Base-by-base conservation (phyloP, 805 yeast species). In the Metschnikowia amazonensis region DNA sequence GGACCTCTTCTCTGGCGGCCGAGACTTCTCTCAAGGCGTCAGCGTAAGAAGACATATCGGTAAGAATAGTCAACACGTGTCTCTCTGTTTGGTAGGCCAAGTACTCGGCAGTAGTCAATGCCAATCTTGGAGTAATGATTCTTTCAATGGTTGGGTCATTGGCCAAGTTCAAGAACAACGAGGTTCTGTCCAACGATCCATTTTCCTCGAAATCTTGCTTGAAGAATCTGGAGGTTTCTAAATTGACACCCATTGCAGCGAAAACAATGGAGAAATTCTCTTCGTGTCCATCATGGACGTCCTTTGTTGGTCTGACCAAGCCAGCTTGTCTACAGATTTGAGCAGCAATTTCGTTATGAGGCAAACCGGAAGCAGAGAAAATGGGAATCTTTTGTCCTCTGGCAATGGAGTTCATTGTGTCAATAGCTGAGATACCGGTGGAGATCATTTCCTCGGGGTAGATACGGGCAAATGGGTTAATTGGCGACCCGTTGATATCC, bases 281-380 rank as follows among this genome's bases (percentile, higher is more conserved):
- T 73, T 94, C 99, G 70, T 94, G 99, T 63, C 99, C 99, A 70
- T 94, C 99, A 67, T 94, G 98, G 48, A 94, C 98, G 68, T 92
- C 99, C 75, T 94, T 94, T 32, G 99, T 95, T 62, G 99, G 99
- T 75, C 98, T 86, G 43, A 95, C 99, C 65, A 94, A 79, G 59
- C 98, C 97, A 33, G 99, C 99, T 76, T 94, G 99, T 77, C 99
- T 89, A 79, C 98, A 92, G 67, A 94, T 92, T 73, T 94, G 99
- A 36, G 99, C 99, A 50, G 99, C 99, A 74, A 94, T 92, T 72
- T 94, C 99, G 67, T 94, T 94, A 73, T 94, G 99, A 47, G 99
- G 99, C 66, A 94, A 81, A 77, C 99, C 99, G 44, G 98, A 89
- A 39, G 99, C 99, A 45, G 97, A 89, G 75, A 94, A 94, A 68